Conservation (phyloP, 495 filamentous ascomycete species). For the Emericellopsis terricola region DNA sequence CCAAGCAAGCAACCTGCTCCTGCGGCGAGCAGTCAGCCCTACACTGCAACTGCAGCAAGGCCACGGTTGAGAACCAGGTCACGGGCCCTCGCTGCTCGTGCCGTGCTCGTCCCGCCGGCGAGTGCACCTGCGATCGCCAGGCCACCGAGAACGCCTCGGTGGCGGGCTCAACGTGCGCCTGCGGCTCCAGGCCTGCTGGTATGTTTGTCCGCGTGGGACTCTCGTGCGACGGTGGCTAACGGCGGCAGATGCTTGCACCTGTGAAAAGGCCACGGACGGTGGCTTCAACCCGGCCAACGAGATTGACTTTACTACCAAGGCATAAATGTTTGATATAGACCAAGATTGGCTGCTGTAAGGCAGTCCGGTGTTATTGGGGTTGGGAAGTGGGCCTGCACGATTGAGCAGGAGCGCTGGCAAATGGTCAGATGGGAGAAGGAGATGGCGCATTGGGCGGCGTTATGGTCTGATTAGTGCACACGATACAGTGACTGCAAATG, state of each 20-base stretch:
- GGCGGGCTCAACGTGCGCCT: conserved; percentile 41
- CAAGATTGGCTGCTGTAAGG: not conserved
- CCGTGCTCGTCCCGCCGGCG: conserved; percentile 51
- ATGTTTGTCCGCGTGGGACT: conserved; percentile 9
- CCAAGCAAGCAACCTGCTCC: conserved; percentile 52
- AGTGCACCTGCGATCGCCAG: conserved; percentile 70
- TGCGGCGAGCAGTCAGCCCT: conserved; percentile 78
- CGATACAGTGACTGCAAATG: no score
- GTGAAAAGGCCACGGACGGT: conserved; percentile 49
- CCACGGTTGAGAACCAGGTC: conserved; percentile 52
- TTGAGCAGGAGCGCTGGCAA: not conserved
- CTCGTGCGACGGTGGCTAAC: conserved; percentile 5
- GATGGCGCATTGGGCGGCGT: no score
- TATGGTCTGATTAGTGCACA: no score
- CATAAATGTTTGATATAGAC: no score
- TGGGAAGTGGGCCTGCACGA: not conserved
- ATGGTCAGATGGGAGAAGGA: not conserved
- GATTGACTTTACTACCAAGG: conserved; percentile 64
- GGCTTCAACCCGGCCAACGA: conserved; percentile 35
- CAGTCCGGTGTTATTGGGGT: no score
- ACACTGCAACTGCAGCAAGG: conserved; percentile 70
- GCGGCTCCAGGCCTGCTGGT: conserved; percentile 57
- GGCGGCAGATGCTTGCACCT: conserved; percentile 56
- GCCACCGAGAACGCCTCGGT: conserved; percentile 49
- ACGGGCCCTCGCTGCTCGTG: conserved; percentile 72